Percentiles rank a stretch among this genome's conserved stretches.
Evolutionary conservation across 225 moss, liverwort and hornwort genomes (phyloP).

Genomic region (Polytrichum commune): DNA sequence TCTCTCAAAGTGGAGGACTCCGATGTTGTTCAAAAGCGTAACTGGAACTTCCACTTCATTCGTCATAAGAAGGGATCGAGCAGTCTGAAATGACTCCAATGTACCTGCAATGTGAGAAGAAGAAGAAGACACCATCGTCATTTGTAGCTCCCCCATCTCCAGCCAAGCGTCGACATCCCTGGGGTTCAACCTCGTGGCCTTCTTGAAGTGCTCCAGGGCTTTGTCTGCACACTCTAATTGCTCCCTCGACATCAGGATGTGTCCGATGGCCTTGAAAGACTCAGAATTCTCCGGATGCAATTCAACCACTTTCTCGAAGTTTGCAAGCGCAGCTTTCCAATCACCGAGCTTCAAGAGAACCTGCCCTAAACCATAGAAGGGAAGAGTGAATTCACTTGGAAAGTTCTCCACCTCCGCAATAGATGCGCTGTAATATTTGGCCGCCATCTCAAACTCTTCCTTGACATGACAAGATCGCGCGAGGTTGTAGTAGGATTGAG

Average conservation of each 20-base stretch:
- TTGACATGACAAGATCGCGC: slow-evolving; percentile 91
- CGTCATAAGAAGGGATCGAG: slow-evolving; percentile 63
- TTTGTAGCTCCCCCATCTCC: slow-evolving; percentile 88
- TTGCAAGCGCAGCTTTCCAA: slow-evolving; percentile 75
- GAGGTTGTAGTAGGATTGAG: slow-evolving; percentile 86
- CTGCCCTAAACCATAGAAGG: slow-evolving; percentile 92
- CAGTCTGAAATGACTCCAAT: slow-evolving; percentile 79
- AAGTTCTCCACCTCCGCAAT: slow-evolving; percentile 70
- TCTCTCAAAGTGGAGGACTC: slow-evolving; percentile 93
- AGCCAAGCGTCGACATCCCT: slow-evolving; percentile 96
- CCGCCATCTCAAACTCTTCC: slow-evolving; percentile 93
- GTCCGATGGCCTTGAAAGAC: slow-evolving; percentile 85
- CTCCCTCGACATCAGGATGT: slow-evolving; percentile 47
- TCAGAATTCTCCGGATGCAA: slow-evolving; percentile 86
- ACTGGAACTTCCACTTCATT: slow-evolving; percentile 71
- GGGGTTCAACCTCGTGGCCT: slow-evolving; percentile 83
- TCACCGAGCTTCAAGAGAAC: slow-evolving; percentile 96
- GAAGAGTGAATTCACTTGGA: slow-evolving; percentile 84
- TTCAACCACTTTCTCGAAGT: slow-evolving; percentile 96
- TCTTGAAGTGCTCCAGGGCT: slow-evolving; percentile 83
- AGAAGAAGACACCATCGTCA: slow-evolving; percentile 21
- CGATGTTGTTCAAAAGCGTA: slow-evolving; percentile 86
- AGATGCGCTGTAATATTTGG: slow-evolving; percentile 93
- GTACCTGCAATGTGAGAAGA: slow-evolving; percentile 87
- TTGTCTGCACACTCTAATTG: slow-evolving; percentile 87